Conservation (phyloP, 371 early-diverging fungal genomes). For the Lichtheimia ramosa region DNA sequence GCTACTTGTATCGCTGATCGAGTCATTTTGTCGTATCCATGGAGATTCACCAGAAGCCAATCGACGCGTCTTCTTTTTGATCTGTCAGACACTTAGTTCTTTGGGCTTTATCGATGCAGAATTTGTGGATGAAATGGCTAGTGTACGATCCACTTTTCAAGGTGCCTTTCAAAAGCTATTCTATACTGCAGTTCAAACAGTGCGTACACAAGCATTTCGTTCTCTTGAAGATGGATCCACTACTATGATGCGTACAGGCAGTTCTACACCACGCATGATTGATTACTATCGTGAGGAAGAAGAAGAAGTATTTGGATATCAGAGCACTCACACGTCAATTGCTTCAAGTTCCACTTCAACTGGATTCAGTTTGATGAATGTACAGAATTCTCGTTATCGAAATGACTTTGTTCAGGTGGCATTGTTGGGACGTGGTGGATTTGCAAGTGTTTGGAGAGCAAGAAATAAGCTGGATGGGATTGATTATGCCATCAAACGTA, state of each 20-base stretch:
- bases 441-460: conserved; percentile 83
- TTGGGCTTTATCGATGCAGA: conserved; percentile 84
- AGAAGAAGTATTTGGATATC: background rate
- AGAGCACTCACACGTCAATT: background rate
- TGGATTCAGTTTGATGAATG: conserved; percentile 33
- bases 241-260: too few relatives aligned
- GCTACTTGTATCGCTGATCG: conserved; percentile 73
- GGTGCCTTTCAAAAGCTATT: conserved; percentile 82
- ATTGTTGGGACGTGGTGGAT: conserved; percentile 90
- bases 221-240: background rate
- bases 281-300: background rate
- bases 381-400: conserved; percentile 72
- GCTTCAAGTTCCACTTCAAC: background rate
- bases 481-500: conserved; percentile 89
- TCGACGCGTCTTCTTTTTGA: conserved; percentile 77
- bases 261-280: conserved; percentile 6
- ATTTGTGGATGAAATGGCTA: conserved; percentile 75
- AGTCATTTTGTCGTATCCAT: conserved; percentile 87
- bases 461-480: conserved; percentile 80
- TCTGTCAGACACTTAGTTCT: conserved; percentile 62
- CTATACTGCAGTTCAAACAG: conserved; percentile 71
- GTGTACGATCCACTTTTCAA: conserved; percentile 78
- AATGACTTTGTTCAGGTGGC: conserved; percentile 83
- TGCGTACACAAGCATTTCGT: conserved; percentile 34
- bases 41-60: conserved; percentile 83